Percentiles rank a stretch among this genome's conserved stretches.
phyloP scores from a whole-genome alignment of 129 eudicot species.

The Erigeron canadensis region DNA sequence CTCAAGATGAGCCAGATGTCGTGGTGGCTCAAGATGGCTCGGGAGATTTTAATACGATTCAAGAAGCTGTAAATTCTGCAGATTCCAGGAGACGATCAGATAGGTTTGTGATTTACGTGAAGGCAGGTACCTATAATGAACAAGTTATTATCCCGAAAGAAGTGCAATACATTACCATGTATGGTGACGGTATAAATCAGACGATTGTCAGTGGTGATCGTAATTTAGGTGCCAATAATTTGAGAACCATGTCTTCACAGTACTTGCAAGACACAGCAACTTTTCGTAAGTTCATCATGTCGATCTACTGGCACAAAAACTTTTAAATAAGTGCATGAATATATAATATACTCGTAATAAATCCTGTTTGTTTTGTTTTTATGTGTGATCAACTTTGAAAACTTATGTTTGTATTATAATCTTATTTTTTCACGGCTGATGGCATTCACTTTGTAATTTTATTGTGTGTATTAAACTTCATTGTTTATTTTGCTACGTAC shows the following conservation, averaged over 20 bases:
- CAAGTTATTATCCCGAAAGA: conserved; percentile 29
- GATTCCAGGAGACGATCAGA: not conserved
- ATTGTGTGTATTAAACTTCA: no score
- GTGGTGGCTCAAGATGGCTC: conserved; percentile 42
- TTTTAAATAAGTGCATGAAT: no score
- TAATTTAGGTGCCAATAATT: conserved; percentile 1
- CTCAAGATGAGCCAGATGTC: not conserved
- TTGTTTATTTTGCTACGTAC: no score
- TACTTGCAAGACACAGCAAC: conserved; percentile 23
- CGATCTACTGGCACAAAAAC: not conserved
- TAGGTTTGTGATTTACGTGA: conserved; percentile 56
- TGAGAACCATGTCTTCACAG: not conserved
- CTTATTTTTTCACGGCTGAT: no score
- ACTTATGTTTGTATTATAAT: no score
- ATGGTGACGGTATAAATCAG: conserved; percentile 62
- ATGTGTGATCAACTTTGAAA: no score
- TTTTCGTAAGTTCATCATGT: conserved; percentile 29
- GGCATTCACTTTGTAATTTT: no score
- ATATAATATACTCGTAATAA: no score
- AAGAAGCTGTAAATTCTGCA: conserved; percentile 25
- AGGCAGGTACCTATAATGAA: conserved; percentile 63
- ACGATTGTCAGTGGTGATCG: conserved; percentile 52
- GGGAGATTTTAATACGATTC: conserved; percentile 25
- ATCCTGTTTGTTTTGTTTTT: no score
- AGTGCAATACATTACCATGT: conserved; percentile 38